Conservation (phyloP, 2,329 filamentous ascomycete genomes). For the Lizonia empirigonia region DNA sequence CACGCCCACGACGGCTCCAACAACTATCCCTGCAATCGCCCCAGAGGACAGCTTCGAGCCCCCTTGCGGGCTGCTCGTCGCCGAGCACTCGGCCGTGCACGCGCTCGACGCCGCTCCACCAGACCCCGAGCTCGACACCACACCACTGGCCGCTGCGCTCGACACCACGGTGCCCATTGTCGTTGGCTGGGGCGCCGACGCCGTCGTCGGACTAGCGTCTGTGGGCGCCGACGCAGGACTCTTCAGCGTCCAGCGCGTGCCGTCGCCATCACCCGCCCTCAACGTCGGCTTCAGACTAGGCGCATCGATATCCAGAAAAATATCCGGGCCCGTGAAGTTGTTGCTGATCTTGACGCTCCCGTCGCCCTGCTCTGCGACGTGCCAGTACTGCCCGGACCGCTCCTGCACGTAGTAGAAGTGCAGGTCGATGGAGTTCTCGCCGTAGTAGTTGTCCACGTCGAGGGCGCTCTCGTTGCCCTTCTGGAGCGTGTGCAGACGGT, state of each 20-base stretch:
- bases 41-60: neutral
- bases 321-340: conserved; percentile 20
- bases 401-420: conserved; percentile 15
- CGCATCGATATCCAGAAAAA: conserved; percentile 17
- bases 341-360: conserved; percentile 21
- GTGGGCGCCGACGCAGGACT: neutral
- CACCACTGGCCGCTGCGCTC: too few species aligned
- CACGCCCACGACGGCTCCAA: neutral
- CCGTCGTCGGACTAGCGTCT: neutral
- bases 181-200: neutral
- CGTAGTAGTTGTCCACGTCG: conserved; percentile 13
- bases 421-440: conserved; percentile 2
- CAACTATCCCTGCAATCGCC: neutral
- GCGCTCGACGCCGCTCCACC: neutral
- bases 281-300: conserved; percentile 6
- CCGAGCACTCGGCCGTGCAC: neutral
- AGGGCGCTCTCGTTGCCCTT: conserved; percentile 19
- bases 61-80: neutral
- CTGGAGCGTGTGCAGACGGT: conserved; percentile 19
- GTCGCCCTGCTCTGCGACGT: conserved; percentile 8
- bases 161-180: neutral
- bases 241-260: conserved; percentile 18
- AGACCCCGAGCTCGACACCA: too few species aligned
- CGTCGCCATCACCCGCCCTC: conserved; percentile 4
- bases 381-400: conserved; percentile 18